These are phyloP conservation scores for Globisporangium solare DNA, from an alignment of 352 stramenopile genomes.

Conservation along the genomic window DNA sequence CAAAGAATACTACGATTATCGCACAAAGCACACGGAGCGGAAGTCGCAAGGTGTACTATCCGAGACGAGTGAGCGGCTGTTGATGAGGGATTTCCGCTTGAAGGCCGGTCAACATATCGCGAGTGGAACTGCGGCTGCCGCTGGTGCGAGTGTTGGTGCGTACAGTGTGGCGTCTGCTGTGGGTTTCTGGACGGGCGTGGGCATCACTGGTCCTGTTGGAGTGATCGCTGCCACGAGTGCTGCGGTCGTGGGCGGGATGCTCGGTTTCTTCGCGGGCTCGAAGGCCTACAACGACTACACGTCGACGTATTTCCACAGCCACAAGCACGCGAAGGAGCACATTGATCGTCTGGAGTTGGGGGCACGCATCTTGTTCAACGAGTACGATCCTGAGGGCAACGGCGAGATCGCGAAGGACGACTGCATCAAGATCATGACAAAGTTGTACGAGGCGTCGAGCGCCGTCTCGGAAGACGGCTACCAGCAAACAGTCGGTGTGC, in stretches of 20 bases:
- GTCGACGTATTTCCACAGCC: conserved; percentile 63
- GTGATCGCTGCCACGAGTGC: conserved; percentile 73
- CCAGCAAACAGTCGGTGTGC: conserved; percentile 46
- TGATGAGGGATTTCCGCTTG: conserved; percentile 80
- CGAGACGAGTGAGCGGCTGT: conserved; percentile 64
- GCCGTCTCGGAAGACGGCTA: conserved; percentile 64
- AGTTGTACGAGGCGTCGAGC: conserved; percentile 67
- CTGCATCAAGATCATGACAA: conserved; percentile 71
- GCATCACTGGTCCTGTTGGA: conserved; percentile 68
- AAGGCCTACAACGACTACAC: conserved; percentile 78
- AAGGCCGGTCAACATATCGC: conserved; percentile 81
- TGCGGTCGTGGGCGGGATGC: conserved; percentile 75
- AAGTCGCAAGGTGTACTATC: conserved; percentile 66
- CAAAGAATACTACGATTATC: conserved; percentile 85
- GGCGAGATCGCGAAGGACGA: conserved; percentile 68
- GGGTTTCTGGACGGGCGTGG: conserved; percentile 78
- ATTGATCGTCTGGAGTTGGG: conserved; percentile 82
- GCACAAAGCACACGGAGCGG: conserved; percentile 65
- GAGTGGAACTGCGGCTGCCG: conserved; percentile 67
- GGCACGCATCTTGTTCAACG: conserved; percentile 77
- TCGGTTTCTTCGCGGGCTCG: conserved; percentile 80
- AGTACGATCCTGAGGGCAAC: conserved; percentile 60
- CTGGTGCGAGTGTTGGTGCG: conserved; percentile 64
- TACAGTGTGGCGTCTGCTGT: conserved; percentile 70
- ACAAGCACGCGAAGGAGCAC: conserved; percentile 76